Base-by-base conservation (phyloP, 345 rosid species). In the Arabis hirsuta region DNA sequence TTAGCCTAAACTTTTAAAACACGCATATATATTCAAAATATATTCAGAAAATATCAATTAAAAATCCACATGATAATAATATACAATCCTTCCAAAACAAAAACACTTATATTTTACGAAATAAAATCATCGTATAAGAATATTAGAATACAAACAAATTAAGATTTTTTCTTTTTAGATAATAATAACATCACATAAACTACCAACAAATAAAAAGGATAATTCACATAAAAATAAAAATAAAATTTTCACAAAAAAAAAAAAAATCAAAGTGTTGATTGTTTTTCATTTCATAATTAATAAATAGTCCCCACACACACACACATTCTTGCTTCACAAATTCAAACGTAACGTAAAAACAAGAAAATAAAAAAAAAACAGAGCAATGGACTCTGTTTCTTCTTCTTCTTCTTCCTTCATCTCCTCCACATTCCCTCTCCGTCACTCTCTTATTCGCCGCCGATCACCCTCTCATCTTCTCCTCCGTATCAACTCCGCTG, bases 351-450 rank as follows among this genome's bases (percentile, higher is more conserved):
- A 4, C 44, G 29, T 1, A 7, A 51, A 61, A 71, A 56, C 36
- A 64, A 72, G 32, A 7, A 36, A 45, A 48, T 19, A 39, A 22
- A 39, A 31, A 22, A 39, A 31, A 67, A 32, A n/a, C 41, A 51
- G 55, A 76, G 61, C 75, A 63, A 76, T 76, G 80, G 80, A 76
- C 48, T 76, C 80, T 70, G 48, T 76, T 69, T 69, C 60, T 69
- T 72, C 81, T 27, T 55, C 73, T 11, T 72, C 78, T 27, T 55
- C 73, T 11, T 72, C 78, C 32, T 78, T 62, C 32, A 72, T 72
- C 48, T 5, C 67, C 71, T 60, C 70, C 50, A 64, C 72, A 10
- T 64, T 76, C 48, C 59, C 44, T 38, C 68, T 52, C 74, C 69
- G 22, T 2, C 69, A 42, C 26, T 69, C 62, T n/a, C 44, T 72